Evolutionary conservation across 192 early-diverging fungal species (phyloP).

Genomic region (Mortierella antarctica): DNA sequence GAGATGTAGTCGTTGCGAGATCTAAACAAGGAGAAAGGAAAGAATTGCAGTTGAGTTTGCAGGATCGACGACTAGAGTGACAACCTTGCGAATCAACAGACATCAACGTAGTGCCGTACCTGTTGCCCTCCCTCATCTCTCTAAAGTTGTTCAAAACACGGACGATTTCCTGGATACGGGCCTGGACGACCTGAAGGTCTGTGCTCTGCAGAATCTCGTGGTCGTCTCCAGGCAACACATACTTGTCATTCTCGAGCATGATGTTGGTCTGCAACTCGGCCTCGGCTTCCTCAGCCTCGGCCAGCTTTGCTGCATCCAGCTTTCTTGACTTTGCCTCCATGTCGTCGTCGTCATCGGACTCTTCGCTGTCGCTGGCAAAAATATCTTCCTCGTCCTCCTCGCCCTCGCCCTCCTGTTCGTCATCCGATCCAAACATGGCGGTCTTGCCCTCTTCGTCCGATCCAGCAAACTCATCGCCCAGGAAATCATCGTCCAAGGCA

Average conservation of each 20-base stretch:
- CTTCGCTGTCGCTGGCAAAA: slow-evolving; percentile 42
- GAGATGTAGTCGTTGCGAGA: slow-evolving; percentile 88
- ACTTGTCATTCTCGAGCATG: slow-evolving; percentile 69
- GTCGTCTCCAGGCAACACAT: slow-evolving; percentile 73
- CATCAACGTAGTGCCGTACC: slow-evolving; percentile 29
- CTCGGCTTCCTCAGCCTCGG: slow-evolving; percentile 78
- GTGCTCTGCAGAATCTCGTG: slow-evolving; percentile 67
- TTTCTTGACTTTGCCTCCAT: slow-evolving; percentile 80
- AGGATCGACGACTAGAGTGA: background rate
- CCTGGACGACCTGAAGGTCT: slow-evolving; percentile 81
- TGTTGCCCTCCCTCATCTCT: slow-evolving; percentile 78
- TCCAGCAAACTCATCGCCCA: slow-evolving; percentile 54
- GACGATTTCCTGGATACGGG: slow-evolving; percentile 92
- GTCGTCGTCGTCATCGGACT: slow-evolving; percentile 60
- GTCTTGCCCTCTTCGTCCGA: slow-evolving; percentile 62
- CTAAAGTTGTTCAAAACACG: slow-evolving; percentile 92
- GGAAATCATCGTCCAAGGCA: slow-evolving; percentile 48
- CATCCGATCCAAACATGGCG: slow-evolving; percentile 60
- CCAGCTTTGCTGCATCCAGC: slow-evolving; percentile 68
- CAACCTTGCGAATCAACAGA: too few species aligned
- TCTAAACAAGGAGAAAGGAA: slow-evolving; percentile 19
- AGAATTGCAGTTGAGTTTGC: background rate
- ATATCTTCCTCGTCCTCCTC: slow-evolving; percentile 56
- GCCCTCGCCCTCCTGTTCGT: slow-evolving; percentile 41
- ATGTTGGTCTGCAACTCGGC: slow-evolving; percentile 83